Conservation (phyloP, 768 basidiomycete genomes). For the Phylloporus scabripes region DNA sequence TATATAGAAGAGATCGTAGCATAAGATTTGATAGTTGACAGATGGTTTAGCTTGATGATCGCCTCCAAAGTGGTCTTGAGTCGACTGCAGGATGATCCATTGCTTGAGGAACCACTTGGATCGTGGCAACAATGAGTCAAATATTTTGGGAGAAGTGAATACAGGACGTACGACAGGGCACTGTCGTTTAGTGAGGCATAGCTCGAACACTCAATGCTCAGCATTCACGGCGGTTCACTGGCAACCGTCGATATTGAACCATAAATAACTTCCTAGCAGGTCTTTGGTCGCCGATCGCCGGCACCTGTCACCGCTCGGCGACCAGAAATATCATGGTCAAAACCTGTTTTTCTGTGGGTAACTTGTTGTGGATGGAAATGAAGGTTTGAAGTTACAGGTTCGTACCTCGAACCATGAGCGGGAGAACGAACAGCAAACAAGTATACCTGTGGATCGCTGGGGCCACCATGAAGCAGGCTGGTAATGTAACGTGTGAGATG, state of each 20-base stretch:
- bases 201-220: not conserved
- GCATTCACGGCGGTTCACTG: too few relatives aligned
- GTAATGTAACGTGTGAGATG: not conserved
- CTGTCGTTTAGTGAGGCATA: too few relatives aligned
- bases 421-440: not conserved
- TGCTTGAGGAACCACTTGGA: not conserved
- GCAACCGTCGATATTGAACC: too few relatives aligned
- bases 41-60: not conserved
- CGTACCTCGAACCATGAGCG: too few relatives aligned
- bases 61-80: not conserved
- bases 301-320: not conserved
- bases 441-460: too few relatives aligned
- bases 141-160: not conserved
- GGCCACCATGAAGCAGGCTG: too few relatives aligned
- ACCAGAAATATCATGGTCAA: not conserved
- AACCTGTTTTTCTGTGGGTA: not conserved
- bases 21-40: too few relatives aligned
- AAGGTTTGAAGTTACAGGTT: too few relatives aligned
- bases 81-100: not conserved
- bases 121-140: too few relatives aligned
- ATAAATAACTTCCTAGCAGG: not conserved
- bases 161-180: not conserved
- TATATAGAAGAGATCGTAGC: too few relatives aligned
- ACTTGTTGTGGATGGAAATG: not conserved
- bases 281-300: not conserved